Base-by-base conservation (phyloP, 192 early-diverging fungal species). In the Paraglomus brasilianum region DNA sequence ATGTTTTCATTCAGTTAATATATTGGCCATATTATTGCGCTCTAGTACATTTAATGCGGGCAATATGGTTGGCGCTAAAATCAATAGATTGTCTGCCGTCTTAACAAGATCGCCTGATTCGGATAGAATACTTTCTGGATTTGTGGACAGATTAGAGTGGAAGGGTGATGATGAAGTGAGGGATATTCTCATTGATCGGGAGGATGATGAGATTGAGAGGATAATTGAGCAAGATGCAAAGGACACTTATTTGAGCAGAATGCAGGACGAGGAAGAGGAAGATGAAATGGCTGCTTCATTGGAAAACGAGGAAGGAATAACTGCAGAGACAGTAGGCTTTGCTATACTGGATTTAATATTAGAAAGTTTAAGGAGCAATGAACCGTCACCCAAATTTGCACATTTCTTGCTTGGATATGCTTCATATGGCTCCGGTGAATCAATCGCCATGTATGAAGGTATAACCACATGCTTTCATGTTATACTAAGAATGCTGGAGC, bases 351-450 rank as follows among this genome's bases (percentile, higher is more conserved):
- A 96, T 51, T 75, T 98, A 61, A 77, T 98, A 46, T 73, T 97
- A 13, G 84, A 85, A 15, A 98, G 95, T 74, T 58, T 93, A 8
- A 68, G 74, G 7, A 73, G 77, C 1, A 62, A 76, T 6, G 78
- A 80, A 61, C 78, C 82, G 5, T 78, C 84, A 13, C 91, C 94
- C 0, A 92, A 87, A 0, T 78, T 98, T 50, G 86, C 94, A 14
- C 95, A 98, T 75, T 97, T 91, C 58, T 78, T 99, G 51, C 81
- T 99, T 4, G 97, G 97, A 2, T 96, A 88, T 66, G 79, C 89
- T 70, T 66, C 85, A 21, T 66, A 72, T 9, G 78, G 80, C 49
- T 69, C 79, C 8, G 70, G 66, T 14, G 67, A 72, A 11, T 69
- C 47, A 1, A 77, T 75, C 22, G 78, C 44, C 30, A 70, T 30